Base-by-base conservation (phyloP, 2,329 filamentous ascomycete genomes). In the Colletotrichum australisinense region DNA sequence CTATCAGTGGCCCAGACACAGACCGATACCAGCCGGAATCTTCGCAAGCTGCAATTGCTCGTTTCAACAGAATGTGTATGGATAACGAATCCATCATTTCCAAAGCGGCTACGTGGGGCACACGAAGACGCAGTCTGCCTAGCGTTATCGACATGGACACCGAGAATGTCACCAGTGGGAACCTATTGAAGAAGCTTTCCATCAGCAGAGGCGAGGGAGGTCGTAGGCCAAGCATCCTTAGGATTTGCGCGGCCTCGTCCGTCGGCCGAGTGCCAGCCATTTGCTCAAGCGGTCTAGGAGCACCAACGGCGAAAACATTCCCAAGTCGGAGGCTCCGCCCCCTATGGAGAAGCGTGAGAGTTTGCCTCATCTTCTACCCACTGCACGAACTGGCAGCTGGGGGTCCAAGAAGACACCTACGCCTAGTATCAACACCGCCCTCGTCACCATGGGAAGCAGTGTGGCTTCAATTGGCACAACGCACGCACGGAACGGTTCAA, bases 21-120 rank as follows among this genome's bases (percentile, higher is more conserved):
- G 78, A 77, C 11, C 78, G 79, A 24, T 77, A 83, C 58, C 88
- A 90, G 74, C 89, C 88, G 1, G 80, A 85, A 65, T 84, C 86
- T 1, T 87, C 89, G 1, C 84, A 88, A 56, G 88, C 83, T 19
- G 89, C 89, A 11, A 91, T 91, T 24, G 84, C 84, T 56, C 84
- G 77, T 52, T 91, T 88, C 67, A 83, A 89, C 75, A 83, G 82
- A 12, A 84, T 88, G 83, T 87, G 83, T 67, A 84, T 84, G 24
- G 89, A 91, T 74, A 90, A 85, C 60, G 87, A 86, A 32, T 92
- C 91, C 0, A 84, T 92, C 12, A 80, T 91, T 11, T 93, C 91
- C 2, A 85, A 89, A 74, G 88, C 91, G 16, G 92, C 92, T 22
- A 94, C 93, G 0, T 91, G 93, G 86, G 93, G 93, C 19, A 94